Conservation (phyloP, 495 filamentous ascomycete species). For the Penicillium mononematosum region DNA sequence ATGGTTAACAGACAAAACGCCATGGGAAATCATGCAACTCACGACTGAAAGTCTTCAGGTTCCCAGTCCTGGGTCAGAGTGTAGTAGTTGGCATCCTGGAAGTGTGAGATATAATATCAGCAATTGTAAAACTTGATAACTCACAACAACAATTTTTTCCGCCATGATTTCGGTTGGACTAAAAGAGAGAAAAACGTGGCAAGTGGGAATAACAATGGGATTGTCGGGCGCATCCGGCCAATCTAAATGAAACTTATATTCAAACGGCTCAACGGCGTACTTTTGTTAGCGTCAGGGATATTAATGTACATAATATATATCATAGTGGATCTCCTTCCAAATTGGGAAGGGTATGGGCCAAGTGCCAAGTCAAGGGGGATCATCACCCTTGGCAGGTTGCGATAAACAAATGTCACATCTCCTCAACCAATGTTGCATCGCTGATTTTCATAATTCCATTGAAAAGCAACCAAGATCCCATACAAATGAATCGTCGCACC, state of each 20-base stretch:
- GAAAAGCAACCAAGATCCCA: conserved; percentile 42
- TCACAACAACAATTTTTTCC: not conserved
- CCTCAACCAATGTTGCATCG: not conserved
- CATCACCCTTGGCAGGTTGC: not conserved
- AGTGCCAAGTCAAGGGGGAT: not conserved
- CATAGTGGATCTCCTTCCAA: not conserved
- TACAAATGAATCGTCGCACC: conserved; percentile 41
- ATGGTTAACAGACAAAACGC: not conserved
- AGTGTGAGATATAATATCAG: not conserved
- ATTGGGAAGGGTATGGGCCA: not conserved
- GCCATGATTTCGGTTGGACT: not conserved
- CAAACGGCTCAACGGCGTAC: not conserved
- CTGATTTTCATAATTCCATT: conserved; percentile 18
- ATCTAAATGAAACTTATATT: not conserved
- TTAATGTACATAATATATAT: not conserved
- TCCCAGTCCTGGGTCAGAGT: not conserved
- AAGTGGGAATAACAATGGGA: not conserved
- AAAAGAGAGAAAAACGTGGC: not conserved
- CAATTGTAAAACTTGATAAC: not conserved
- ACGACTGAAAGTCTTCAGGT: not conserved
- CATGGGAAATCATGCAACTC: not conserved
- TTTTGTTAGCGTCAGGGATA: not conserved
- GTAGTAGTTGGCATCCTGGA: not conserved
- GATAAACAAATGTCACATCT: not conserved
- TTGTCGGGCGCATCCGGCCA: not conserved